Percentiles rank a stretch among this genome's conserved stretches.
Evolutionary conservation across 2,329 filamentous ascomycete species (phyloP).

Genomic region (Coniochaeta sp.): DNA sequence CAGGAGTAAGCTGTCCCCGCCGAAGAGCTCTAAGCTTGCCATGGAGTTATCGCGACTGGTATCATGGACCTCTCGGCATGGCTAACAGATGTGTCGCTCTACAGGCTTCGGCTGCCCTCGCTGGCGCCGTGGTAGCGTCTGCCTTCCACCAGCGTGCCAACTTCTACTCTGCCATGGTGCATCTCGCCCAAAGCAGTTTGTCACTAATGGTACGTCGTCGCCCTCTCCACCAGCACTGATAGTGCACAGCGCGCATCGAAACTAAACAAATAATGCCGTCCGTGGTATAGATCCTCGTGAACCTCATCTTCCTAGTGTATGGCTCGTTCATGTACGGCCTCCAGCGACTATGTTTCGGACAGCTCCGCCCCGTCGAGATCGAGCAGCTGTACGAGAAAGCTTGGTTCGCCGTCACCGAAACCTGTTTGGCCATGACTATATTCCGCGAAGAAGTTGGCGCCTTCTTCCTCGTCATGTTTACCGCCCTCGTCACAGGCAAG

Average conservation of each 20-base stretch:
- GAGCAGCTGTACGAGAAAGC: conserved; percentile 96
- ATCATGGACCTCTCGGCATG: not conserved
- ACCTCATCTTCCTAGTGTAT: conserved; percentile 77
- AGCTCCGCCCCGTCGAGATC: conserved; percentile 84
- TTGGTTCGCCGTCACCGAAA: conserved; percentile 98
- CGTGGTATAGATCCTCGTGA: conserved; percentile 68
- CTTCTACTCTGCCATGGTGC: conserved; percentile 97
- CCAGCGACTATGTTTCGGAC: conserved; percentile 84
- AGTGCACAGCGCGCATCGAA: not conserved
- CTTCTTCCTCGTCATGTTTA: conserved; percentile 96
- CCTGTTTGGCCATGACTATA: conserved; percentile 94
- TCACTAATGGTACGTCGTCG: conserved; percentile 69
- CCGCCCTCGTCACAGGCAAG: conserved; percentile 83
- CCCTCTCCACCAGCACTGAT: conserved; percentile 4
- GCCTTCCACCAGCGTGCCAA: conserved; percentile 93
- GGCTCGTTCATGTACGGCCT: conserved; percentile 77
- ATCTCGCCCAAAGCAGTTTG: conserved; percentile 91
- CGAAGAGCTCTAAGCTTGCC: not conserved
- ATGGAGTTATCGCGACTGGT: conserved; percentile 5
- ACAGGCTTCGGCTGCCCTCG: conserved; percentile 75
- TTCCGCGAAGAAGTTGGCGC: conserved; percentile 92
- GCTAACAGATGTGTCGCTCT: conserved; percentile 2
- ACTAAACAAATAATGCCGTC: not conserved
- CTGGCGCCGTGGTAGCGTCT: conserved; percentile 75
- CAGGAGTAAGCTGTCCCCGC: conserved; percentile 40